Evolutionary conservation across 2,329 filamentous ascomycete species (phyloP), one percentile per base, ranked within the genome.

Genomic region (Scedosporium boydii): DNA sequence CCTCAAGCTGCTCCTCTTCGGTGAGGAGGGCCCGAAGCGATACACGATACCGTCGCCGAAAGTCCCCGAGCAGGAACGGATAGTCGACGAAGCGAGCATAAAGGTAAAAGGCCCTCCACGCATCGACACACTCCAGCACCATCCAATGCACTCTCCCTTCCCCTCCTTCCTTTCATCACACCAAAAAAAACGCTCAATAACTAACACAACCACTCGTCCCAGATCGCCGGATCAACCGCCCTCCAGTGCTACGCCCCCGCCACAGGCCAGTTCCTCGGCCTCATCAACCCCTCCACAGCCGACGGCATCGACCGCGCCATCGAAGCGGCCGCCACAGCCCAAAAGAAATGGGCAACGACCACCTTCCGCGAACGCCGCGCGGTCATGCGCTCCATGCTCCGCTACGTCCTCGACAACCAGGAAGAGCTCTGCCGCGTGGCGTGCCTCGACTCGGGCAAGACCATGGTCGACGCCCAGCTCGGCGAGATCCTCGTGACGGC

Each of bases 381-480:
- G 68, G 91, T 99, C 56, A 80, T 99, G 65, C 86, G 87, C 64
- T 91, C 91, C 6, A 80, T 99, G 70, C 79, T 96, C 68, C 88
- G 87, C 74, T 87, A 93, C 68, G 82, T 99, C 9, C 82, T 99
- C 63, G 89, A 96, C 66, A 89, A 98, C 72, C 92, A 97, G 73
- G 89, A 93, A 67, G 82, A 88, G 27, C 96, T 99, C 68, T 93
- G 91, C 69, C 83, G 85, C 16, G 85, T 91, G 34, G 93, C 93
- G 59, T 96, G 91, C 70, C 81, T 96, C 42, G 95, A 99, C 76
- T 96, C 91, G 51, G 95, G 95, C 66, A 99, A 99, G 81, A 97
- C 96, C 1, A 90, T 93, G 79, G 87, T 98, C 46, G 95, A 99
- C 76, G 95, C 93, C 0, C 87, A 90, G 68, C 87, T 99, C 62